phyloP scores from a whole-genome alignment of 495 filamentous ascomycete species.

The Xylaria intraflava region DNA sequence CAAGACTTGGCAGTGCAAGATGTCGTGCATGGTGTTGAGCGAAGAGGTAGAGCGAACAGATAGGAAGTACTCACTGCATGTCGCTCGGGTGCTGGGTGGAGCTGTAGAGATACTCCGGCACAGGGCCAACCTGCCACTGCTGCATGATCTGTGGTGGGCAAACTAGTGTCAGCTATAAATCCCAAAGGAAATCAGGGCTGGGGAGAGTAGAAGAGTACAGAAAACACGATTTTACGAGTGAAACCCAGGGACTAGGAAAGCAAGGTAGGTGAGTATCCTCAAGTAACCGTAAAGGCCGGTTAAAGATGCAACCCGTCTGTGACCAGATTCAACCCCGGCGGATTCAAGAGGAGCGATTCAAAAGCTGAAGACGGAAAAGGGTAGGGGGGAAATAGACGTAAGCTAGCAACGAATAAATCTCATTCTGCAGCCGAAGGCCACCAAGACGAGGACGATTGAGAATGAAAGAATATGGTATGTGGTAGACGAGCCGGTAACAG shows the following conservation, averaged over 20 bases:
- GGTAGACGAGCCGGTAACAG: neutral
- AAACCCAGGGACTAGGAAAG: neutral
- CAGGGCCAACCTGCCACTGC: constrained; percentile 46
- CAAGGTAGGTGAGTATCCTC: neutral
- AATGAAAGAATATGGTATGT: neutral
- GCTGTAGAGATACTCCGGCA: constrained; percentile 41
- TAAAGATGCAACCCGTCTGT: neutral
- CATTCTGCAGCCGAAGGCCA: neutral
- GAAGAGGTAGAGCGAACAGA: constrained; percentile 13
- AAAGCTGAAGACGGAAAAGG: neutral
- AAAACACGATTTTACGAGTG: neutral
- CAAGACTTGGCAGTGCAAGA: constrained; percentile 18
- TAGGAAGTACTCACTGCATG: constrained; percentile 46
- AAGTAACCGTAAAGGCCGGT: neutral
- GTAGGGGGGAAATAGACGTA: neutral
- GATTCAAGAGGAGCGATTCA: neutral
- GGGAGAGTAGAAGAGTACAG: neutral
- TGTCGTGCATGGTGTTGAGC: constrained; percentile 25
- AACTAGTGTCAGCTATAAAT: constrained; percentile 25
- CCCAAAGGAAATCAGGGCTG: neutral
- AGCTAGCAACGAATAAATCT: neutral
- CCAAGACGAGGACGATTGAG: neutral
- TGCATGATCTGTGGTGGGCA: constrained; percentile 42
- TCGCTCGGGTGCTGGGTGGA: constrained; percentile 44
- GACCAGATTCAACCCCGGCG: neutral